Conservation (phyloP, 2,329 filamentous ascomycete genomes). For the Trichophyton benhamiae region DNA sequence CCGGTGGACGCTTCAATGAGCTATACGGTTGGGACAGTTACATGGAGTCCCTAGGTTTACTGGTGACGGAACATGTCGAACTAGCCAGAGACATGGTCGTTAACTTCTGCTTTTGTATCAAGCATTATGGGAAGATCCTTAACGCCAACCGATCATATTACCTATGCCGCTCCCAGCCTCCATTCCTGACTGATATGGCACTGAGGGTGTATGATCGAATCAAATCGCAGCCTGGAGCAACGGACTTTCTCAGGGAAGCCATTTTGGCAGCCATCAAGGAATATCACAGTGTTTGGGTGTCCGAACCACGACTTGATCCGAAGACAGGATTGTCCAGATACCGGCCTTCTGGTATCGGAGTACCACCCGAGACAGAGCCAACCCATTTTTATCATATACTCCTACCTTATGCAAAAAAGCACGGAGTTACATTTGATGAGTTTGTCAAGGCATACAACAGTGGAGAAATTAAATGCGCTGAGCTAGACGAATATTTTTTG, state of each 20-base stretch:
- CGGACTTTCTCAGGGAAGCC: conserved; percentile 67
- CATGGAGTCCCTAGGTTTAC: conserved; percentile 85
- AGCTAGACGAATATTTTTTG: conserved; percentile 87
- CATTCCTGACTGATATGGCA: conserved; percentile 95
- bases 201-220: conserved; percentile 88
- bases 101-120: conserved; percentile 97
- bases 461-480: conserved; percentile 63
- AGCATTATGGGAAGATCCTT: conserved; percentile 95
- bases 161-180: conserved; percentile 82
- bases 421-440: conserved; percentile 67
- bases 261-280: conserved; percentile 93
- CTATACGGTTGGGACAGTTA: conserved; percentile 98
- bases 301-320: conserved; percentile 63
- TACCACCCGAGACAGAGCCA: conserved; percentile 84
- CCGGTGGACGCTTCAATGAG: conserved; percentile 94
- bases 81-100: conserved; percentile 87
- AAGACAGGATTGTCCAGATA: conserved; percentile 73
- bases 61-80: conserved; percentile 73
- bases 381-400: conserved; percentile 76
- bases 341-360: conserved; percentile 67
- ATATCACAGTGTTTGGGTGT: conserved; percentile 80
- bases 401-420: conserved; percentile 68
- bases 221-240: conserved; percentile 65
- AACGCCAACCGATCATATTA: conserved; percentile 97
- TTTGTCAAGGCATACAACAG: conserved; percentile 85